Conservation (phyloP, 2,329 filamentous ascomycete species). For the Didymella sp. region DNA sequence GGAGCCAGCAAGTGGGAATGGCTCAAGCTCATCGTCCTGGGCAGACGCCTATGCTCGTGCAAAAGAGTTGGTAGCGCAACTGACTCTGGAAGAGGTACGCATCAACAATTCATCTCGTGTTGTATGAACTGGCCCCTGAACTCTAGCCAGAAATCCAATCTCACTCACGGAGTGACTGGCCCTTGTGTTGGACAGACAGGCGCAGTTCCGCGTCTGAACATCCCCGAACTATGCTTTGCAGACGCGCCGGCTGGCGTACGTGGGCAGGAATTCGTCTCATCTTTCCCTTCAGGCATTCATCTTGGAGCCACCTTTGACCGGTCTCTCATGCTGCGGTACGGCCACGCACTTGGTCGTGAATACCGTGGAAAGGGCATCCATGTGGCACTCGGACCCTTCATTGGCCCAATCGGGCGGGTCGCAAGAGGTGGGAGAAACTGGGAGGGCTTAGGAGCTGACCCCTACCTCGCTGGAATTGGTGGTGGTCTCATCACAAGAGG, state of each 20-base stretch:
- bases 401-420: constrained; percentile 74
- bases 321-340: constrained; percentile 70
- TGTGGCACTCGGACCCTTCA: constrained; percentile 71
- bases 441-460: constrained; percentile 75
- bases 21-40: constrained; percentile 35
- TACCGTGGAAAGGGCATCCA: constrained; percentile 75
- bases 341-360: constrained; percentile 72
- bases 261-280: constrained; percentile 41
- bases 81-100: constrained; percentile 49
- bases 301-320: constrained; percentile 75
- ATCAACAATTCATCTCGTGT: too few species aligned
- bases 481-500: constrained; percentile 59
- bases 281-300: constrained; percentile 42
- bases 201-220: constrained; percentile 46
- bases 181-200: constrained; percentile 48
- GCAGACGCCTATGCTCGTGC: constrained; percentile 46
- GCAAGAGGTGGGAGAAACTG: constrained; percentile 75
- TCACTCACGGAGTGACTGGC: constrained; percentile 46
- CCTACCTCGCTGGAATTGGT: constrained; percentile 64
- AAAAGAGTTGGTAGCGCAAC: constrained; percentile 47
- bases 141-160: constrained; percentile 45
- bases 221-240: constrained; percentile 50
- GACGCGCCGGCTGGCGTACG: constrained; percentile 48
- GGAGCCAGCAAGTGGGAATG: constrained; percentile 32
- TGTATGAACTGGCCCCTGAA: too few species aligned